Evolutionary conservation across 169 alveolate genomes (phyloP).

Genomic region (Eimeria falciformis): DNA sequence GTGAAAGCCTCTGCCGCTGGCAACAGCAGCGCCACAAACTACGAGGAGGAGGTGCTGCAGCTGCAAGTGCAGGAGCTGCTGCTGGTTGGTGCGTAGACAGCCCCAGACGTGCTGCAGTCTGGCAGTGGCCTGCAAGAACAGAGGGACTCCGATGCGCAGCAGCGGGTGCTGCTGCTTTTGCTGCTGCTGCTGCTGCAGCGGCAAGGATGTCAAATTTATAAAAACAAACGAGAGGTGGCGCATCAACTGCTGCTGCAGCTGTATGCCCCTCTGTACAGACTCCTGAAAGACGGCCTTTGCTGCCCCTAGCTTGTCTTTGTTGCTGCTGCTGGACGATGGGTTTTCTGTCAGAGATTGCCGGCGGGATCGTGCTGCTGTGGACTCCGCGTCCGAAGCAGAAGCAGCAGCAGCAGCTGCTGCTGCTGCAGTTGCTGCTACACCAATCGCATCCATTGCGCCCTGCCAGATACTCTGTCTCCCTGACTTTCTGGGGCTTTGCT

Average conservation of each 20-base stretch:
- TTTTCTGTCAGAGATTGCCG: not conserved
- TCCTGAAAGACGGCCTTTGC: conserved; percentile 44
- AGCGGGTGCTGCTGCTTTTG: conserved; percentile 22
- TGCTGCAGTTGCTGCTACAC: conserved; percentile 56
- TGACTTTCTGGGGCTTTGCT: not conserved
- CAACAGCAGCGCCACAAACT: conserved; percentile 14
- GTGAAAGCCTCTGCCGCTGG: conserved; percentile 9
- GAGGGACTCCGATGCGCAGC: conserved; percentile 57
- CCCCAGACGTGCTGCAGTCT: conserved; percentile 57
- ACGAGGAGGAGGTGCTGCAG: conserved; percentile 69
- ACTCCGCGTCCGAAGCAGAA: conserved; percentile 41
- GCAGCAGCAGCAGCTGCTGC: conserved; percentile 63
- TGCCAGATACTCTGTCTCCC: conserved; percentile 39
- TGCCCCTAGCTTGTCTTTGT: conserved; percentile 37
- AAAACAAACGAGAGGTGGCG: conserved; percentile 15
- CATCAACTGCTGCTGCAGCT: conserved; percentile 53
- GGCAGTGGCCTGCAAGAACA: conserved; percentile 48
- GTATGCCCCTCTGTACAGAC: conserved; percentile 29
- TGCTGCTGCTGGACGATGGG: conserved; percentile 12
- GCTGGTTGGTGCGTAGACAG: not conserved
- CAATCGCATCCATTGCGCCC: conserved; percentile 40
- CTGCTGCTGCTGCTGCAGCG: conserved; percentile 64
- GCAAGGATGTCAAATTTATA: conserved; percentile 28
- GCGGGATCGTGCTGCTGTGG: not conserved
- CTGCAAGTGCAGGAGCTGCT: conserved; percentile 27